Conservation (phyloP, 345 rosid species). For the Bruguiera sexangula region DNA sequence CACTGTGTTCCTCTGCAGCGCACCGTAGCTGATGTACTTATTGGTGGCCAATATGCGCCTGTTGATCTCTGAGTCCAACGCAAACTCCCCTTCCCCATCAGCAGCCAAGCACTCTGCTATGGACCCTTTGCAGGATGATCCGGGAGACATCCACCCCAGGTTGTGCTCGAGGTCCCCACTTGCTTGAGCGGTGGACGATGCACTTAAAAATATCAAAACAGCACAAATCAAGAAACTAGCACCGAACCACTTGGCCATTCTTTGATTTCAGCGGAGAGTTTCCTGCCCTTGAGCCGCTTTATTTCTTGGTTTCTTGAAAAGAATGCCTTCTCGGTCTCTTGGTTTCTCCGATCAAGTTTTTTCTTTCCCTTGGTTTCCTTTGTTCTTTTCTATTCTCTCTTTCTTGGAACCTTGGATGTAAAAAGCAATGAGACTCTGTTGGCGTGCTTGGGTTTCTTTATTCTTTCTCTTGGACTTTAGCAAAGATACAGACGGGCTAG, state of each 20-base stretch:
- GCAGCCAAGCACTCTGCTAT: slow-evolving; percentile 46
- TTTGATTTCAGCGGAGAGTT: neutral
- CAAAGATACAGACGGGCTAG: slow-evolving; percentile 4
- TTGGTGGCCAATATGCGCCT: slow-evolving; percentile 73
- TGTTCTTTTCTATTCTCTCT: neutral
- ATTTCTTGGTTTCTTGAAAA: neutral
- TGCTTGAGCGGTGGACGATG: slow-evolving; percentile 32
- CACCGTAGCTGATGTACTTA: slow-evolving; percentile 88
- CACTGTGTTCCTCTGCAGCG: slow-evolving; percentile 80
- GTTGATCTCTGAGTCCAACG: slow-evolving; percentile 74
- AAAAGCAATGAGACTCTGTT: neutral
- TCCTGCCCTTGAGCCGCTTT: neutral
- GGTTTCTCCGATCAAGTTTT: neutral
- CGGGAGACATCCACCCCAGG: slow-evolving; percentile 49
- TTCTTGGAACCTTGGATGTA: neutral
- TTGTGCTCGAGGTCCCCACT: slow-evolving; percentile 37
- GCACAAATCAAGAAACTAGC: slow-evolving; percentile 35
- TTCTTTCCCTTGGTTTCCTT: neutral
- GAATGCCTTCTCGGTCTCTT: neutral
- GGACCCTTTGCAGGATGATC: slow-evolving; percentile 50
- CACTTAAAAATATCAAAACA: slow-evolving; percentile 20
- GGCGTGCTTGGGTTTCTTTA: neutral
- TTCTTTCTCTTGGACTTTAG: slow-evolving; percentile 2
- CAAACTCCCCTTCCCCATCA: slow-evolving; percentile 56
- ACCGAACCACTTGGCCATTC: slow-evolving; percentile 26